Evolutionary conservation across 2,329 filamentous ascomycete genomes (phyloP).

Genomic region (Nemania bipapillata): DNA sequence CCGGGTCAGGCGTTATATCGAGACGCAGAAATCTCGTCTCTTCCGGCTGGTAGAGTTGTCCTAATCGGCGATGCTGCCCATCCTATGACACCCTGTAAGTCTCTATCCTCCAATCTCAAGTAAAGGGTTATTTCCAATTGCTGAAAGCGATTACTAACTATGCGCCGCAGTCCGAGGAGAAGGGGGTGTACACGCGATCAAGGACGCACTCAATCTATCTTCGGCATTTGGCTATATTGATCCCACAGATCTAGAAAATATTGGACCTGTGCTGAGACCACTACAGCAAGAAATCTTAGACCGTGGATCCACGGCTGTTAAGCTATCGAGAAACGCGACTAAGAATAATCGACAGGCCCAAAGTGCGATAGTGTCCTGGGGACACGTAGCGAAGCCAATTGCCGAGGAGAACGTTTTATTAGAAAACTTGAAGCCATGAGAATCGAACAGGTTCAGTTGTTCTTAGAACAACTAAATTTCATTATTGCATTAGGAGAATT

Average conservation of each 20-base stretch:
- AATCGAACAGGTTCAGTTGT: background rate
- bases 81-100: slow-evolving; percentile 29
- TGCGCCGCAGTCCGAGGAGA: slow-evolving; percentile 17
- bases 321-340: slow-evolving; percentile 17
- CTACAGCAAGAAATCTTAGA: slow-evolving; percentile 14
- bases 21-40: slow-evolving; percentile 9
- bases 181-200: slow-evolving; percentile 15
- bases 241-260: background rate
- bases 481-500: background rate
- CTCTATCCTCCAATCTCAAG: background rate
- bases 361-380: slow-evolving; percentile 4
- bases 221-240: background rate
- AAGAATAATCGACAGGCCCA: background rate
- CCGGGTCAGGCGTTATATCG: slow-evolving; percentile 10
- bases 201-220: slow-evolving; percentile 18
- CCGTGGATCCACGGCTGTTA: slow-evolving; percentile 8
- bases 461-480: background rate
- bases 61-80: slow-evolving; percentile 21
- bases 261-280: background rate
- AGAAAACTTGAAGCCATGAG: slow-evolving; percentile 7
- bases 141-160: background rate
- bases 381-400: background rate
- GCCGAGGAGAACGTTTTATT: background rate
- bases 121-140: background rate
- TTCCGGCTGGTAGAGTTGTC: background rate